Conservation (phyloP, 306 rosid species). For the Trifolium fragiferum region DNA sequence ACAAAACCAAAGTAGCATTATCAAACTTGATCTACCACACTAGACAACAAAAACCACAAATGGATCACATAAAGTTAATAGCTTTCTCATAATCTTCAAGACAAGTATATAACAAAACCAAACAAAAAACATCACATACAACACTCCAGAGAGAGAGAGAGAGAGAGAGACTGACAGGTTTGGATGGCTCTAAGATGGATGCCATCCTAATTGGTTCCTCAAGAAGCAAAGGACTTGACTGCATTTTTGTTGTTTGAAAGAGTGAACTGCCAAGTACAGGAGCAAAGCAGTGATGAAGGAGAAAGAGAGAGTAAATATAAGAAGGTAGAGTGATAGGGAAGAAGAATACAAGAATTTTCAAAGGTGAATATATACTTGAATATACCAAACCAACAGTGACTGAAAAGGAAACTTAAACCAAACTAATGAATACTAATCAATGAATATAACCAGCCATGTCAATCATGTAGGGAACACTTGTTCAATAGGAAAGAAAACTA, state of each 20-base stretch:
- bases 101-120: not conserved
- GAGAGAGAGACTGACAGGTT: slow-evolving; percentile 57
- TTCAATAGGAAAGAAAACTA: not conserved
- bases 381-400: not conserved
- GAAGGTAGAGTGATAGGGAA: not conserved
- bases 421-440: not conserved
- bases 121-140: not conserved
- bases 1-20: not conserved
- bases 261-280: not conserved
- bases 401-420: slow-evolving; percentile 1
- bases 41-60: slow-evolving; percentile 29
- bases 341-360: not conserved
- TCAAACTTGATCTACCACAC: slow-evolving; percentile 39
- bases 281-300: not conserved
- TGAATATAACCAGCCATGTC: not conserved
- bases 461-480: not conserved
- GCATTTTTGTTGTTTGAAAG: slow-evolving; percentile 46
- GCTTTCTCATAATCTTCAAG: slow-evolving; percentile 29
- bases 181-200: slow-evolving; percentile 79
- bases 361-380: not conserved
- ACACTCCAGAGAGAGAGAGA: not conserved
- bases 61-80: slow-evolving; percentile 16
- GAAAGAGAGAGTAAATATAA: not conserved
- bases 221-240: slow-evolving; percentile 64
- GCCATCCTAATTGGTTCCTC: slow-evolving; percentile 91